A percentile compares a stretch with the other conserved stretches of the same genome.
Evolutionary conservation across 441 rosid species (phyloP).

Genomic region (Eugenia klotzschiana): DNA sequence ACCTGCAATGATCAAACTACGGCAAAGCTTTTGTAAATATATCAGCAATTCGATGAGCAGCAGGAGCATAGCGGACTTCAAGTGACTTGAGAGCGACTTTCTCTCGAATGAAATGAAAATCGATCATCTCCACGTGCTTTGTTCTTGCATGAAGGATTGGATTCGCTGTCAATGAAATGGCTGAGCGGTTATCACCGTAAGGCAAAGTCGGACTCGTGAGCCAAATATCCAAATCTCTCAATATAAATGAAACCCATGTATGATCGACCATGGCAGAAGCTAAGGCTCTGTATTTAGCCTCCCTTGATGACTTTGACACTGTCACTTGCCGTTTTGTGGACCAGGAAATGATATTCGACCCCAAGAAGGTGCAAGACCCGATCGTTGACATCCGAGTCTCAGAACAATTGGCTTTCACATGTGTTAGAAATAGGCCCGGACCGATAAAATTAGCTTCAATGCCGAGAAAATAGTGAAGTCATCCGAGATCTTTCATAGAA

Average conservation of each 20-base stretch:
- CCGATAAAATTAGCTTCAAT: too few species aligned
- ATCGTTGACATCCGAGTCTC: not conserved
- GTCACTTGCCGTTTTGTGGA: not conserved
- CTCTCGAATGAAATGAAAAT: not conserved
- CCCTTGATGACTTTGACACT: not conserved
- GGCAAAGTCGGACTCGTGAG: fast-evolving
- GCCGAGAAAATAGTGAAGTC: too few species aligned
- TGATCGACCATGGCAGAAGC: not conserved
- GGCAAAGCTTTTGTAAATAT: not conserved
- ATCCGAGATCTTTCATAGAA: too few species aligned
- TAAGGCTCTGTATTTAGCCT: not conserved
- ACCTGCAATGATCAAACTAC: not conserved
- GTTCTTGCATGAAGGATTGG: not conserved
- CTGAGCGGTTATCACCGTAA: fast-evolving
- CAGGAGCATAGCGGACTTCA: not conserved
- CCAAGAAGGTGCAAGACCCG: not conserved
- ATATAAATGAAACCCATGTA: not conserved
- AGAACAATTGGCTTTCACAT: not conserved
- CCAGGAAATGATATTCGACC: not conserved
- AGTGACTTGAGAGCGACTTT: not conserved
- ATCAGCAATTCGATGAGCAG: not conserved
- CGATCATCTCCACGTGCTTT: not conserved
- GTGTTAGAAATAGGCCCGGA: too few species aligned
- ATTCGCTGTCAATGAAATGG: not conserved
- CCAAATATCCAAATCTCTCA: not conserved